Conservation (phyloP, 768 basidiomycete species). For the Hygrocybe punicea region DNA sequence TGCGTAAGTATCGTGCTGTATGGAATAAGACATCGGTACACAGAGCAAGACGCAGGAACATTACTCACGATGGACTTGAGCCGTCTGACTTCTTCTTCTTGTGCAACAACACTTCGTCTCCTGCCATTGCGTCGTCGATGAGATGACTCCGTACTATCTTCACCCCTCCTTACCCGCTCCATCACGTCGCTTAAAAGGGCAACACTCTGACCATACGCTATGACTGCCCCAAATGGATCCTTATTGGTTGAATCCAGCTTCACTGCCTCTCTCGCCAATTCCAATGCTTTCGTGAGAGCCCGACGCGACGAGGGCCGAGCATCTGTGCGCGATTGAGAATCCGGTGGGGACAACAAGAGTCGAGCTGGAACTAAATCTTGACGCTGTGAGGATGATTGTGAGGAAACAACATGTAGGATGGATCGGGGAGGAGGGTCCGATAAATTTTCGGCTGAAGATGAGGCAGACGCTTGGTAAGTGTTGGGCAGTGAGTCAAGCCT, state of each 20-base stretch:
- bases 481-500: conserved; percentile 30
- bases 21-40: background rate
- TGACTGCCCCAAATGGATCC: conserved; percentile 84
- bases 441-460: conserved; percentile 47
- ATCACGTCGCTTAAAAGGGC: conserved; percentile 87
- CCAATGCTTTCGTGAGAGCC: conserved; percentile 80
- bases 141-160: conserved; percentile 66
- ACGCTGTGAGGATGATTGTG: conserved; percentile 24
- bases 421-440: conserved; percentile 59
- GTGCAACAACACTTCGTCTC: conserved; percentile 79
- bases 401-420: conserved; percentile 42
- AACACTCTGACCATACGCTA: conserved; percentile 84
- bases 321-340: conserved; percentile 43
- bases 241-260: conserved; percentile 84
- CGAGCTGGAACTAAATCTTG: conserved; percentile 46
- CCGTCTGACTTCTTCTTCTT: conserved; percentile 84
- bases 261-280: conserved; percentile 87
- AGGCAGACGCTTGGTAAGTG: conserved; percentile 33
- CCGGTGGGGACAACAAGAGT: conserved; percentile 38
- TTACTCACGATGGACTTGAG: conserved; percentile 80
- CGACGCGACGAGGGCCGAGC: conserved; percentile 74
- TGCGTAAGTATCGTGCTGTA: conserved; percentile 90
- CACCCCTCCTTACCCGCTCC: conserved; percentile 83
- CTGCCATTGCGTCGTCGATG: conserved; percentile 54
- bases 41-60: conserved; percentile 5